phyloP scores from a whole-genome alignment of 768 basidiomycete species.

The Suillus ampliporus region DNA sequence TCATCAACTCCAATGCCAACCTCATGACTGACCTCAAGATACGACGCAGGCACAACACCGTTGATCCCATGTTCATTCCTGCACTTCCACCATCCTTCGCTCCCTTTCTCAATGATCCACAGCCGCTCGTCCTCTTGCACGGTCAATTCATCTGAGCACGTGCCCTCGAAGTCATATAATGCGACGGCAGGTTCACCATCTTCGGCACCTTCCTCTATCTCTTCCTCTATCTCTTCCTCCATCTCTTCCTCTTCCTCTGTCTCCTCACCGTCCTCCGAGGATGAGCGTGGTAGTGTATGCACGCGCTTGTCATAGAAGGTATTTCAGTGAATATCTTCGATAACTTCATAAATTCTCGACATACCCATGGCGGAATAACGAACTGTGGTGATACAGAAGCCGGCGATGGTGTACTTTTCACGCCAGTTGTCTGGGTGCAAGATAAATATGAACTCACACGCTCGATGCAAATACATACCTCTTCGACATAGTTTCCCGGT shows the following conservation, averaged over 20 bases:
- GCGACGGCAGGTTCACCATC: constrained; percentile 57
- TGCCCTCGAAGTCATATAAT: constrained; percentile 90
- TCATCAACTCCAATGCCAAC: background rate
- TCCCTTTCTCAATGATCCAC: constrained; percentile 78
- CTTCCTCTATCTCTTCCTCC: constrained; percentile 34
- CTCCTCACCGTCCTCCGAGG: too few relatives aligned
- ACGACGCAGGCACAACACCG: constrained; percentile 96
- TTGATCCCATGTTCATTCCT: constrained; percentile 73
- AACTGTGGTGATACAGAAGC: constrained; percentile 41
- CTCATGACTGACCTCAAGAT: constrained; percentile 74
- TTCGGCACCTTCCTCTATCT: constrained; percentile 35
- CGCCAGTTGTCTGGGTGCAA: constrained; percentile 42
- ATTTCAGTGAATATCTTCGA: constrained; percentile 12
- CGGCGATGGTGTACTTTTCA: constrained; percentile 35
- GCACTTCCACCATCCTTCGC: constrained; percentile 98
- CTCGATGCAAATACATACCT: constrained; percentile 36
- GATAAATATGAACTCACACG: constrained; percentile 28
- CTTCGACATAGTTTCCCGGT: constrained; percentile 86
- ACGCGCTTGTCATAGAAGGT: constrained; percentile 17
- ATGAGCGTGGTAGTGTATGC: too few relatives aligned
- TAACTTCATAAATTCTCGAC: constrained; percentile 28
- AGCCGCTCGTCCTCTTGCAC: constrained; percentile 85
- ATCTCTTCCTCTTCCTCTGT: too few relatives aligned
- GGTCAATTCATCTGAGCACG: constrained; percentile 83
- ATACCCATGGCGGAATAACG: constrained; percentile 61